These are phyloP conservation scores for Allium cepa DNA, from an alignment of 106 monocot genomes.

Conservation along the genomic window DNA sequence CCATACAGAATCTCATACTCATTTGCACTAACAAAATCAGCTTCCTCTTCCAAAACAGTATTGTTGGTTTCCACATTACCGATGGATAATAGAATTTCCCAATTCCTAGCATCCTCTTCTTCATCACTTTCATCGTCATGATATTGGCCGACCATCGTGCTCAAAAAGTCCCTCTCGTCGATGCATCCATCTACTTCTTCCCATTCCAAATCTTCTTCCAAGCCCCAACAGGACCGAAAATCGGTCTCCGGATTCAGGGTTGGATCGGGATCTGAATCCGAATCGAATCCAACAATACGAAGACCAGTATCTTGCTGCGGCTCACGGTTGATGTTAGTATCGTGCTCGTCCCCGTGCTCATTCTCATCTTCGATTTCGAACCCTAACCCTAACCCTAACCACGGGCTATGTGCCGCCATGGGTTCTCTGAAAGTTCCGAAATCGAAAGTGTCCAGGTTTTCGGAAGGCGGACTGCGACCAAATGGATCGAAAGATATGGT, in stretches of 20 bases:
- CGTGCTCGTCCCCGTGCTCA: neutral
- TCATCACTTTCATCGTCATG: slow-evolving; percentile 9
- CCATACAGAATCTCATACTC: slow-evolving; percentile 52
- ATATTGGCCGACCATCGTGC: neutral
- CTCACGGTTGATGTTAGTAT: too few relatives aligned
- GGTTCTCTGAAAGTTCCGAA: neutral
- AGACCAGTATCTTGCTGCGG: neutral
- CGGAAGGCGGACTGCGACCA: slow-evolving; percentile 6
- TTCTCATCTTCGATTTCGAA: neutral
- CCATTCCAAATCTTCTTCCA: slow-evolving; percentile 64
- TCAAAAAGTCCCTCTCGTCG: slow-evolving; percentile 14
- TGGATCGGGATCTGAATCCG: slow-evolving; percentile 37
- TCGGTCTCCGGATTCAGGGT: slow-evolving; percentile 49
- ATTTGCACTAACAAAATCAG: slow-evolving; percentile 45
- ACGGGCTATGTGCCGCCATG: neutral
- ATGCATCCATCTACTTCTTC: slow-evolving; percentile 55
- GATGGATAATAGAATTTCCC: slow-evolving; percentile 56
- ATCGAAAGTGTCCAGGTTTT: slow-evolving; percentile 15
- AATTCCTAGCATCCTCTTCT: slow-evolving; percentile 31
- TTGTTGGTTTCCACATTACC: slow-evolving; percentile 9
- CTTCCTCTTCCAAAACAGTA: slow-evolving; percentile 35
- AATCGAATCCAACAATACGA: slow-evolving; percentile 10
- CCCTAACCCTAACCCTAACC: slow-evolving; percentile 8
- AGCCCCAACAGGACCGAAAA: slow-evolving; percentile 19
- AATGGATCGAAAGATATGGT: neutral